A percentile compares a stretch with the other conserved stretches of the same genome.
Conservation (phyloP, 805 yeast genomes). For the Henningerozyma blattae region DNA sequence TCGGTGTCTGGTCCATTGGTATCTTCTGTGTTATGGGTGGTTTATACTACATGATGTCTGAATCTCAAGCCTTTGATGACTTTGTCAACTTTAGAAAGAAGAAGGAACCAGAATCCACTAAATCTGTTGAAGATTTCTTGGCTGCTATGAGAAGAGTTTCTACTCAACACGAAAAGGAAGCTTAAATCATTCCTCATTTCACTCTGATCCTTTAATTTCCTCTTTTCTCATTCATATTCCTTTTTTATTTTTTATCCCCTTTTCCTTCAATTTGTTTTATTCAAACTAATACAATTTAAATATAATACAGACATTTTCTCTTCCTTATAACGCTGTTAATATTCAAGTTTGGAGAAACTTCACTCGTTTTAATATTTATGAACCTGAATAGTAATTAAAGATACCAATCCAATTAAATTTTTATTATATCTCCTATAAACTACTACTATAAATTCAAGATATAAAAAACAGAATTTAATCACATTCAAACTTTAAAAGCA, state of each 20-base stretch:
- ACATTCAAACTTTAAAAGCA: too few species aligned
- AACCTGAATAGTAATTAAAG: too few species aligned
- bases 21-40: slow-evolving; percentile 94
- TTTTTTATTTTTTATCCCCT: not conserved
- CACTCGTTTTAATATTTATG: too few species aligned
- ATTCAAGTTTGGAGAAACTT: too few species aligned
- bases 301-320: too few species aligned
- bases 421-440: too few species aligned
- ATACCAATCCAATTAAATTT: too few species aligned
- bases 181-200: slow-evolving; percentile 25
- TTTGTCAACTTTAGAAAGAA: slow-evolving; percentile 70
- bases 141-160: slow-evolving; percentile 83
- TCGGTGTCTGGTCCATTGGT: slow-evolving; percentile 94
- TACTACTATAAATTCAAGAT: too few species aligned
- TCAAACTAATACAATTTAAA: slow-evolving; percentile 9
- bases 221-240: not conserved
- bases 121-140: slow-evolving; percentile 75
- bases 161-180: slow-evolving; percentile 76
- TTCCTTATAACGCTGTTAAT: too few species aligned
- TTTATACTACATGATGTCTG: slow-evolving; percentile 88
- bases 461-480: too few species aligned
- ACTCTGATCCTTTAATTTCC: not conserved
- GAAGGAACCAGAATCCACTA: slow-evolving; percentile 42
- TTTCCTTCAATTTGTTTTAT: slow-evolving; percentile 3
- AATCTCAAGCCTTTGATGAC: slow-evolving; percentile 68